Conservation (phyloP, 2,329 filamentous ascomycete genomes). For the Geosmithia morbida region DNA sequence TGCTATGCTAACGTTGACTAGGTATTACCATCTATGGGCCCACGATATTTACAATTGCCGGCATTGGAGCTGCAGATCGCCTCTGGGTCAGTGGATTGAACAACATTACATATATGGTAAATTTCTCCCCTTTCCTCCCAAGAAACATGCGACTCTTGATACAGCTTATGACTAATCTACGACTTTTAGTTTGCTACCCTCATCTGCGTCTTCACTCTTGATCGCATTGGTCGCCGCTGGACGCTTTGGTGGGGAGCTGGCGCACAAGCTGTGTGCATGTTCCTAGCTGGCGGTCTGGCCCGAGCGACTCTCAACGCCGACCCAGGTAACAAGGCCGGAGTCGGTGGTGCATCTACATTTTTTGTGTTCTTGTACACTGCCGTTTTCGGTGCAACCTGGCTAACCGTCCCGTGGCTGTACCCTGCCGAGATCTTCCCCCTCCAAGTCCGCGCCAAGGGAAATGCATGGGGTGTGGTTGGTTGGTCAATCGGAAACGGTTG, state of each 20-base stretch:
- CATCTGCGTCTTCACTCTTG: slow-evolving; percentile 55
- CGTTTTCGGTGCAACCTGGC: slow-evolving; percentile 28
- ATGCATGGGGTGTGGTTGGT: slow-evolving; percentile 62
- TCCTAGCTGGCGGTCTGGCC: slow-evolving; percentile 48
- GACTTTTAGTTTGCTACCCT: slow-evolving; percentile 41
- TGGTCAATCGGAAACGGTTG: slow-evolving; percentile 67
- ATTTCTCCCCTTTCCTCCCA: not conserved
- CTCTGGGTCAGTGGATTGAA: slow-evolving; percentile 48
- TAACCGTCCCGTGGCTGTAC: slow-evolving; percentile 46
- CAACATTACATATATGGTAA: slow-evolving; percentile 32
- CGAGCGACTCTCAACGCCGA: slow-evolving; percentile 30
- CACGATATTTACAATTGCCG: slow-evolving; percentile 51
- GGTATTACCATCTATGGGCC: slow-evolving; percentile 41
- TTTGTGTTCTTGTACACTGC: slow-evolving; percentile 48
- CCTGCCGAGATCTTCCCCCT: slow-evolving; percentile 63
- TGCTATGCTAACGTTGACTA: not conserved
- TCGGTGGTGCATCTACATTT: slow-evolving; percentile 47
- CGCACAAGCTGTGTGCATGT: slow-evolving; percentile 52
- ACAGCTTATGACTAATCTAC: too few relatives aligned
- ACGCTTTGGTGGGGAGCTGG: slow-evolving; percentile 55
- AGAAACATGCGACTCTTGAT: too few relatives aligned
- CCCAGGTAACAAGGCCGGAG: slow-evolving; percentile 26
- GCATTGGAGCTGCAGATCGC: slow-evolving; percentile 43
- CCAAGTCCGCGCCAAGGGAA: slow-evolving; percentile 57
- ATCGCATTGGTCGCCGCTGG: slow-evolving; percentile 54